A percentile compares a stretch with the other conserved stretches of the same genome.
phyloP scores from a whole-genome alignment of 2,329 filamentous ascomycete genomes.

The Aureobasidium sp. region DNA sequence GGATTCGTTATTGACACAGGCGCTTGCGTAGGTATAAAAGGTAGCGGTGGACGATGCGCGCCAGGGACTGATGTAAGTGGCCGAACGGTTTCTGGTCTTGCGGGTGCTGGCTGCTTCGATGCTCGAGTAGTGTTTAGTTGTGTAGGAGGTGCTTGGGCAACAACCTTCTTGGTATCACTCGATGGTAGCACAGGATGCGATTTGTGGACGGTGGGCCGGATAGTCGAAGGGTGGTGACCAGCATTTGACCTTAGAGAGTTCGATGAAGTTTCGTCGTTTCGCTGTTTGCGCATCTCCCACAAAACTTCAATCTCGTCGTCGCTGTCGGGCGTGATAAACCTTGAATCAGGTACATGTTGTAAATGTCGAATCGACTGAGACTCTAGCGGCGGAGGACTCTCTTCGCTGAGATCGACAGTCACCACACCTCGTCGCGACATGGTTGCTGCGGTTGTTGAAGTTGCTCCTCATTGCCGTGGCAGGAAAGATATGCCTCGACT shows the following conservation, averaged over 20 bases:
- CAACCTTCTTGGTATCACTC: background rate
- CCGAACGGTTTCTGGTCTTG: background rate
- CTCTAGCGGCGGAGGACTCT: background rate
- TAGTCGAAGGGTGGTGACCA: background rate
- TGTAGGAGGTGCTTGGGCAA: background rate
- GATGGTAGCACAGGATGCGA: background rate
- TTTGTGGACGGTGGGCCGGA: background rate
- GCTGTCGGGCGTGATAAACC: background rate
- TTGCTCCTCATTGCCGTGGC: background rate
- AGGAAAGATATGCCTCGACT: background rate
- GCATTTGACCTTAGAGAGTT: background rate
- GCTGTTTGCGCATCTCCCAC: background rate
- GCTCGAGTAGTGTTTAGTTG: background rate
- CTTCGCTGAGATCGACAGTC: background rate
- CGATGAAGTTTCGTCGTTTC: background rate
- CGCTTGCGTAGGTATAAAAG: background rate
- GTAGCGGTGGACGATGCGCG: background rate
- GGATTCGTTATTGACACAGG: background rate
- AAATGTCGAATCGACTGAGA: background rate
- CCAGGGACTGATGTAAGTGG: background rate
- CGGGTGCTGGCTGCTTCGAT: background rate
- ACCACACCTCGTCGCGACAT: background rate
- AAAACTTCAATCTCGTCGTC: background rate
- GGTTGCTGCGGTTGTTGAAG: background rate
- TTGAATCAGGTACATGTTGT: background rate